A percentile compares a stretch with the other conserved stretches of the same genome.
These are phyloP conservation scores for Dispira parvispora DNA, from an alignment of 192 early-diverging fungal genomes.

Conservation along the genomic window DNA sequence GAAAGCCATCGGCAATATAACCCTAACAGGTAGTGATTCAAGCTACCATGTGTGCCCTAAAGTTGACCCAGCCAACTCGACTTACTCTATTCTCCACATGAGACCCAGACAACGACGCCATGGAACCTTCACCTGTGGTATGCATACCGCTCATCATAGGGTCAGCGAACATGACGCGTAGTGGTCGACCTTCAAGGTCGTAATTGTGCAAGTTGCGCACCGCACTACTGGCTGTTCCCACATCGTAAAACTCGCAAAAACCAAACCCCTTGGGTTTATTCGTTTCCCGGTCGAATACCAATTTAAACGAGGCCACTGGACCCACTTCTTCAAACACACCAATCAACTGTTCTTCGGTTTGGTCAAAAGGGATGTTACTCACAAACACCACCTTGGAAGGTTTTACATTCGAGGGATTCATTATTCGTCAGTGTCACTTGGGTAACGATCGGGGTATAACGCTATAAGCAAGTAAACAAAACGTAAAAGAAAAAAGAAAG, in stretches of 20 bases:
- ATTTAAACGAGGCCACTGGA: constrained; percentile 58
- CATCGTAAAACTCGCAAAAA: constrained; percentile 82
- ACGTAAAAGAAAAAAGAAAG: too few relatives aligned
- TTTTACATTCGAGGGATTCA: not conserved
- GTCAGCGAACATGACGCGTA: constrained; percentile 90
- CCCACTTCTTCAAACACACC: constrained; percentile 89
- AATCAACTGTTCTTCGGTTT: constrained; percentile 82
- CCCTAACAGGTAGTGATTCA: not conserved
- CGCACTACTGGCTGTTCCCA: constrained; percentile 84
- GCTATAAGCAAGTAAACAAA: too few relatives aligned
- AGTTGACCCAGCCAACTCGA: not conserved
- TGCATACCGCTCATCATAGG: constrained; percentile 17
- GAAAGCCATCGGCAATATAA: not conserved
- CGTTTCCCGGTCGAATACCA: constrained; percentile 83
- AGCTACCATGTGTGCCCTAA: not conserved
- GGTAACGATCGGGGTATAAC: too few relatives aligned
- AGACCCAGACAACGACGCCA: not conserved
- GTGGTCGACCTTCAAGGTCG: constrained; percentile 69
- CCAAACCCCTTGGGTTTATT: constrained; percentile 87
- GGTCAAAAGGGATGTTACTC: constrained; percentile 74
- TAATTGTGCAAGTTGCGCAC: constrained; percentile 84
- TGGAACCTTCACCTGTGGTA: not conserved
- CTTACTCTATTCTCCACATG: not conserved
- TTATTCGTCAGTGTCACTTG: too few relatives aligned
- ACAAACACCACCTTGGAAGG: constrained; percentile 12